These are phyloP conservation scores for Clavispora vitiphila DNA, from an alignment of 805 yeast genomes.

Conservation along the genomic window DNA sequence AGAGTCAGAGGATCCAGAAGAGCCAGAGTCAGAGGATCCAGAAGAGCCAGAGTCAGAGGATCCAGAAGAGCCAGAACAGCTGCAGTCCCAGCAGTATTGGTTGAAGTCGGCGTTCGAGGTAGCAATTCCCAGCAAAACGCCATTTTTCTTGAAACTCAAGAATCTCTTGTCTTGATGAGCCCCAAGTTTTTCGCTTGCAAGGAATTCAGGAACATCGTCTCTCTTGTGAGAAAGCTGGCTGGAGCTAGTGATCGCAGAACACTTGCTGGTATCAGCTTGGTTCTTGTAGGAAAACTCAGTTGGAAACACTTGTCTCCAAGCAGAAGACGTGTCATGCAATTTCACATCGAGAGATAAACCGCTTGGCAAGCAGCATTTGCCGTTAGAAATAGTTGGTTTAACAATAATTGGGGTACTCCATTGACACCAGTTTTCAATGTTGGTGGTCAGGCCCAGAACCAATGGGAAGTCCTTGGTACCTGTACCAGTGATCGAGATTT, in stretches of 20 bases:
- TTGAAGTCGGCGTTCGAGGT: slow-evolving; percentile 1
- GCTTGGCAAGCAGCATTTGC: slow-evolving; percentile 7
- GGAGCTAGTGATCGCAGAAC: slow-evolving; percentile 1
- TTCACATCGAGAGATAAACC: slow-evolving; percentile 3
- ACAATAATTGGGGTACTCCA: slow-evolving; percentile 6
- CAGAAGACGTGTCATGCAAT: slow-evolving; percentile 1
- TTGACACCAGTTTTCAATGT: slow-evolving; percentile 2
- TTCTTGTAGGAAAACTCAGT: slow-evolving; percentile 2
- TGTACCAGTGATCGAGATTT: slow-evolving; percentile 3
- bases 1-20: background rate
- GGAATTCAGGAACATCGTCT: slow-evolving; percentile 1
- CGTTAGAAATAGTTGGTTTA: slow-evolving; percentile 3
- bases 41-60: background rate
- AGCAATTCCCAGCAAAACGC: slow-evolving; percentile 1
- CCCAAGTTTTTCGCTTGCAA: background rate
- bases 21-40: too few relatives aligned
- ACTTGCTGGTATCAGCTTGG: background rate
- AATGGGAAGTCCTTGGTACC: slow-evolving; percentile 5
- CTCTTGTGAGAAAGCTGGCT: slow-evolving; percentile 3
- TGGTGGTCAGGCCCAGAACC: slow-evolving; percentile 1
- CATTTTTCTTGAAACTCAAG: background rate
- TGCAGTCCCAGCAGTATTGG: slow-evolving; percentile 7
- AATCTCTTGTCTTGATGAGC: slow-evolving; percentile 4
- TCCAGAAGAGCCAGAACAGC: background rate
- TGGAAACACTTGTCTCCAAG: slow-evolving; percentile 3